Base-by-base conservation (phyloP, 2,329 filamentous ascomycete species). In the Leptodontidium sp. region DNA sequence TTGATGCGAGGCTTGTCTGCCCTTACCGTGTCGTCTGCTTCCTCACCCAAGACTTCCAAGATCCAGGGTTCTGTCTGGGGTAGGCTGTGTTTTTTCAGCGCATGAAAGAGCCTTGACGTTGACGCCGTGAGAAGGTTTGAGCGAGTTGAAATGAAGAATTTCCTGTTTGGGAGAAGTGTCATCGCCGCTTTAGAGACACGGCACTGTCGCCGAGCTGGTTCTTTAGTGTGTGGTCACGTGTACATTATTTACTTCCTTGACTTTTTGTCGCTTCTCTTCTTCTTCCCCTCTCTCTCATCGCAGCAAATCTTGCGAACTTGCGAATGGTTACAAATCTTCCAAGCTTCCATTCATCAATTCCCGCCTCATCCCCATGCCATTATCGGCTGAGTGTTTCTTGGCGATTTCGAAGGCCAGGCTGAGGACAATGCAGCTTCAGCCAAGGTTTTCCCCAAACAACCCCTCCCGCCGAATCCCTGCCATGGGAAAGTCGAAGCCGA, bases 391-490 rank as follows among this genome's bases (percentile, higher is more conserved):
- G 8, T 49, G 9, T 38, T 32, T 62, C 59, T 29, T 50, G 29
- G 29, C 29, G 17, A 32, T 49, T 11, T 40, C n/a, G 35, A n/a
- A 17, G 32, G 15, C n/a, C 32, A 5, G 15, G 53, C 32, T 40
- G 32, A 50, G 59, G 24, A 62, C 21, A 21, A 14, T 45, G 32
- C 52, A 58, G 69, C 69, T 61, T 65, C 57, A 65, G 58, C 65
- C 65, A 67, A 70, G 68, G 62, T 61, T 65, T 59, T 29, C 65
- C 58, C 50, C 21, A 70, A 70, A 67, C 68, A 53, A 61, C n/a
- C 49, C 3, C 64, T 45, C 32, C 58, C 38, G 32, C 47, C 40
- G 57, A 47, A 47, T n/a, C 67, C 64, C 63, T 59, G 47, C 47
- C 7, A 15, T 50, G 21, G 49, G 47, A n/a, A 26, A 66, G 43